Base-by-base conservation (phyloP, 768 basidiomycete genomes). In the Gloeopeniophorella convolvens region DNA sequence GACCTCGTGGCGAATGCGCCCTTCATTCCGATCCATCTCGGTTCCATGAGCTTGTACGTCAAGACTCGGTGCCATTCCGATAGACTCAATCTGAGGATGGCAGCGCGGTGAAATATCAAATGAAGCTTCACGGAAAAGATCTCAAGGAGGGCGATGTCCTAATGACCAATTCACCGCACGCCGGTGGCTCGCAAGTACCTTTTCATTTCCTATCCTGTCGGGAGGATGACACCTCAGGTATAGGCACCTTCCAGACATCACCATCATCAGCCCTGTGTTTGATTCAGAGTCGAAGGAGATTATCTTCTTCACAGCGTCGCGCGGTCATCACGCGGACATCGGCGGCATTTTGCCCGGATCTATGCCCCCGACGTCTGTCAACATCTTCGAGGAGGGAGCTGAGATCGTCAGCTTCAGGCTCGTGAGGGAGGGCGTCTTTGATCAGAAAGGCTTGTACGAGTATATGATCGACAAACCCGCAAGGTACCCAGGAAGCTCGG, bases 1-100 rank as follows among this genome's bases (percentile, higher is more conserved):
- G 91, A 91, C 59, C 73, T 97, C 16, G 90, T 96, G 32, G 94
- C 94, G 31, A 97, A 96, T 68, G 91, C 90, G 8, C 92, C 90
- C 4, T 90, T 88, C 63, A 90, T 90, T 60, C 88, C 88, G 8
- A 90, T 89, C 50, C 88, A 90, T 63, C 68, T 91, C 27, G 88
- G 88, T 31, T 83, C 87, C 23, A 92, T 92, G 89, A 89, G 86
- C 66, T 92, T 92, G 89, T 89, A 64, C 67, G 85, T 72, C 33
- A 28, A 37, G 18, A 12, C 7, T 12, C 18, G 31, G 33, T 31
- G 5, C 30, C 9, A 26, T 10, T 40, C 3, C 11, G 0, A 10
- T 16, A 20, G 15, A 45, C 30, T 40, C 21, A 36, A 18, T 26
- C 3, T 27, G 39, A 37, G 30, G 21, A 42, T 30, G 33, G 21